phyloP scores from a whole-genome alignment of 371 early-diverging fungal species.

The Phascolomyces articulosus region DNA sequence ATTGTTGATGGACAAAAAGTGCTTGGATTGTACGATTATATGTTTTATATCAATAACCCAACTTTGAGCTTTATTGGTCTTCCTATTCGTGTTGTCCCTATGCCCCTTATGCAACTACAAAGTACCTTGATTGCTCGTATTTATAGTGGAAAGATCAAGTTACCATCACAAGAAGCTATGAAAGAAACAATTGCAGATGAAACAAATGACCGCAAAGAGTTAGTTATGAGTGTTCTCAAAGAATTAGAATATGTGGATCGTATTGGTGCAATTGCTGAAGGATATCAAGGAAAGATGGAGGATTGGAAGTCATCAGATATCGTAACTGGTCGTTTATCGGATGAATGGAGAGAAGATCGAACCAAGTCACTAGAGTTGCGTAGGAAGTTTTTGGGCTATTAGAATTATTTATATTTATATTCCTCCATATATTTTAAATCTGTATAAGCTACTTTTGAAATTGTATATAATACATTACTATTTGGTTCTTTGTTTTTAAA shows the following conservation, averaged over 20 bases:
- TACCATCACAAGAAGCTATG: constrained; percentile 16
- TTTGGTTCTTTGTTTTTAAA: too few species aligned
- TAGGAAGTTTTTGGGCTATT: constrained; percentile 39
- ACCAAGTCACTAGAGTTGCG: constrained; percentile 24
- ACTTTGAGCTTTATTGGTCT: constrained; percentile 60
- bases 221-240: constrained; percentile 15
- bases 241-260: constrained; percentile 31
- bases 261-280: constrained; percentile 43
- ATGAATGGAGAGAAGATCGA: constrained; percentile 30
- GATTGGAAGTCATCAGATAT: constrained; percentile 24
- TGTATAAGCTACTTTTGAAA: too few species aligned
- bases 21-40: constrained; percentile 45
- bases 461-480: too few species aligned
- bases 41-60: constrained; percentile 57
- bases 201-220: constrained; percentile 15
- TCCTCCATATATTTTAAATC: too few species aligned
- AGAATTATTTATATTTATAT: not conserved
- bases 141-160: constrained; percentile 26
- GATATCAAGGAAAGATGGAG: constrained; percentile 7
- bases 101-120: constrained; percentile 59
- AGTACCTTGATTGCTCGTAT: constrained; percentile 45
- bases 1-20: constrained; percentile 49
- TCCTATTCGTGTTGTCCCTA: constrained; percentile 57
- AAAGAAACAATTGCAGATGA: not conserved
- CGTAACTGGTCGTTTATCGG: constrained; percentile 29